Conservation (phyloP, 2,329 filamentous ascomycete species). For the Clathrospora elynae region DNA sequence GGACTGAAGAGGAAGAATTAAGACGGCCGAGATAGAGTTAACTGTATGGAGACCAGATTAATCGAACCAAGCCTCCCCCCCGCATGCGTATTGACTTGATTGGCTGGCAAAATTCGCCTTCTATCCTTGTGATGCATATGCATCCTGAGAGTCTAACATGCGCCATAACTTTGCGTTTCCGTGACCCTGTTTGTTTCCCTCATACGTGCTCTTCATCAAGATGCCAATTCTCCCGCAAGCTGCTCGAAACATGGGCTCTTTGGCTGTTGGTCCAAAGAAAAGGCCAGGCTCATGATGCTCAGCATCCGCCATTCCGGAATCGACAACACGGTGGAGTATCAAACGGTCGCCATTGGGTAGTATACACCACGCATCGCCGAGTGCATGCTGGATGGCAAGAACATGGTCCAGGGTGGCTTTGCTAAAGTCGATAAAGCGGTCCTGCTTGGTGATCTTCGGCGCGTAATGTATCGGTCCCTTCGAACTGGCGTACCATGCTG, state of each 20-base stretch:
- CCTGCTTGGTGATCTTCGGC: constrained; percentile 70
- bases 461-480: constrained; percentile 58
- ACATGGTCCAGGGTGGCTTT: constrained; percentile 62
- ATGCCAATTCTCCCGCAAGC: constrained; percentile 5
- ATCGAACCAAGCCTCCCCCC: too few species aligned
- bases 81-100: too few species aligned
- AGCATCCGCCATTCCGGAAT: not conserved
- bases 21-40: too few species aligned
- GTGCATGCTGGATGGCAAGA: constrained; percentile 60
- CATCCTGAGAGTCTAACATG: not conserved
- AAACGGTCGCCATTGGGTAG: constrained; percentile 37
- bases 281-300: constrained; percentile 8
- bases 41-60: too few species aligned
- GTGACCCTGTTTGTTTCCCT: constrained; percentile 6
- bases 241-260: not conserved
- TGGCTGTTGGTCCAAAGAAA: not conserved
- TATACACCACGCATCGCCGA: constrained; percentile 69
- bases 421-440: constrained; percentile 67
- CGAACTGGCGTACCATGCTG: constrained; percentile 34
- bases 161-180: constrained; percentile 9
- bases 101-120: too few species aligned
- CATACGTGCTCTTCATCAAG: constrained; percentile 5
- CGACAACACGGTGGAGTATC: constrained; percentile 29
- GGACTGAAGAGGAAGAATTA: too few species aligned
- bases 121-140: not conserved